Evolutionary conservation across 2,329 filamentous ascomycete species (phyloP), one percentile per base, ranked within the genome.

Genomic region (Pseudogymnoascus pannorum): DNA sequence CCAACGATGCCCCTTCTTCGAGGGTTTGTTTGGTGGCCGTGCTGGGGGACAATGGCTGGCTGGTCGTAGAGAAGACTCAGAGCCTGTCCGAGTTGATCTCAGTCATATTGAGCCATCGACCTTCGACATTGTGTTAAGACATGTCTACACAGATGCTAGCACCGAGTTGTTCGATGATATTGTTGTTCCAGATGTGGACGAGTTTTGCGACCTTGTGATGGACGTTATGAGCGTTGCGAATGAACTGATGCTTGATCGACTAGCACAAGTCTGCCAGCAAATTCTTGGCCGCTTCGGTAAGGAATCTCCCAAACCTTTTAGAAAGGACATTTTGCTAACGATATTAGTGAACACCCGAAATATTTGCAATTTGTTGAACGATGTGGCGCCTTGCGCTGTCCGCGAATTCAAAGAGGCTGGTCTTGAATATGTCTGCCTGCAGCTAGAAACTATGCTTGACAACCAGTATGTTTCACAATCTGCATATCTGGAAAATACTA

Each of bases 151-250:
- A 1, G 94, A 97, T 70, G 80, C 83, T 33, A 91, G 91, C 0
- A 80, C 85, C 20, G 87, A 92, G 63, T 77, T 97, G 1, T 97
- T 99, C 68, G 85, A 96, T 66, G 79, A 88, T 31, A 82, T 94
- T 4, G 82, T 88, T 14, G 82, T 84, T 35, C 77, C 83, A 14
- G 86, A 87, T 63, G 75, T 96, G 5, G 92, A 97, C 66, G 88
- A 92, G 51, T 92, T 96, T 65, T 85, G 92, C 4, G 92, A 97
- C 68, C 78, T 94, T n/a, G 81, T 97, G 7, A 82, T 97, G 75
- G 92, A 96, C 68, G 89, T 97, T 48, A 87, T 97, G 82, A 86
- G 86, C 61, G 87, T 91, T 59, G 91, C 92, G 11, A 94, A 99
- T 71, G 93, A 99, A 73, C 77, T 99, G 62, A 97, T 99, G 92